phyloP scores from a whole-genome alignment of 805 yeast genomes.

The Nakazawaea ernobii region DNA sequence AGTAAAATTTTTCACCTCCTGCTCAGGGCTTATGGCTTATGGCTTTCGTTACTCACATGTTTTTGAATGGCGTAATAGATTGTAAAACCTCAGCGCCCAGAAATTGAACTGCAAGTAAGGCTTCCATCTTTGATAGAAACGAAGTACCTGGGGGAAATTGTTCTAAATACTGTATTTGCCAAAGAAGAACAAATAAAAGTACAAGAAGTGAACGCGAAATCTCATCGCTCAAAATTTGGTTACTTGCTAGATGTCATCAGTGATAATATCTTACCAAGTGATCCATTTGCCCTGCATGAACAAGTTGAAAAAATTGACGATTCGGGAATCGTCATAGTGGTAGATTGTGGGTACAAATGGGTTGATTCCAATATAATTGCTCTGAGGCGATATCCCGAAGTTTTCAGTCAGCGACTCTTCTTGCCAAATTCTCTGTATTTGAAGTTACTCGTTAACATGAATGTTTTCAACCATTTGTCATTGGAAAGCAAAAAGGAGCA shows the following conservation, averaged over 20 bases:
- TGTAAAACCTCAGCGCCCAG: too few species aligned
- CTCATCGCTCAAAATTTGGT: not conserved
- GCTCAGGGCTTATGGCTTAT: too few species aligned
- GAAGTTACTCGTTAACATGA: slow-evolving; percentile 5
- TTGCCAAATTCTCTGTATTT: not conserved
- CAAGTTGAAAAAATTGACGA: not conserved
- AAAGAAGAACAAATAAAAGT: not conserved
- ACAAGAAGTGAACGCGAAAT: not conserved
- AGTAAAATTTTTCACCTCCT: too few species aligned
- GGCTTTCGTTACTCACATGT: too few species aligned
- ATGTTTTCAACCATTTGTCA: not conserved
- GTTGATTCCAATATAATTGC: not conserved
- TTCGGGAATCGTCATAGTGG: not conserved
- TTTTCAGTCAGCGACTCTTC: too few species aligned
- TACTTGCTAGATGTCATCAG: slow-evolving; percentile 6
- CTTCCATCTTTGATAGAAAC: not conserved
- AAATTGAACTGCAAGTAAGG: too few species aligned
- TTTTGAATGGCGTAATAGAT: too few species aligned
- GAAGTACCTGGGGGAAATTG: not conserved
- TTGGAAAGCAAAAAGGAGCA: not conserved
- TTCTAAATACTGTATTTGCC: not conserved
- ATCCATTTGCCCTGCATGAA: too few species aligned
- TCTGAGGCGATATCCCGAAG: not conserved
- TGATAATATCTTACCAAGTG: not conserved
- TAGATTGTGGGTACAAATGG: slow-evolving; percentile 10